These are phyloP conservation scores for Protea cynaroides DNA, from an alignment of 164 flowering plant species.

Conservation along the genomic window DNA sequence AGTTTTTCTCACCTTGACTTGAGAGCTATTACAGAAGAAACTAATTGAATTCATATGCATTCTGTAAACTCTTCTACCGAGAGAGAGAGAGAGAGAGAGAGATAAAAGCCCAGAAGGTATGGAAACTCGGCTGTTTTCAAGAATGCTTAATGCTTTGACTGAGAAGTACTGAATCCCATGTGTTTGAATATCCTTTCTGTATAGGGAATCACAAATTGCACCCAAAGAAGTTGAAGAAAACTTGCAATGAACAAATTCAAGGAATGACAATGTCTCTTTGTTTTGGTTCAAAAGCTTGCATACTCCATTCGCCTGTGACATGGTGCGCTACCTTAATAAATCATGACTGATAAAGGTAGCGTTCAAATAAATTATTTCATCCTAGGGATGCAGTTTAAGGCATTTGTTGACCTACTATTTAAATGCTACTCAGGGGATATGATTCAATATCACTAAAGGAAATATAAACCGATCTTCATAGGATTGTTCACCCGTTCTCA, in stretches of 20 bases:
- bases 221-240: conserved; percentile 36
- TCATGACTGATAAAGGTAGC: conserved; percentile 3
- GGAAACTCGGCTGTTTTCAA: conserved; percentile 24
- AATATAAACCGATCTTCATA: no score
- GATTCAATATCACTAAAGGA: background rate
- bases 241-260: conserved; percentile 71
- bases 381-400: background rate
- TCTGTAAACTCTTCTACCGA: no score
- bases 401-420: no score
- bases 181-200: conserved; percentile 18
- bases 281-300: conserved; percentile 67
- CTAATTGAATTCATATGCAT: no score
- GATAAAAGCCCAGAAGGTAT: conserved; percentile 43
- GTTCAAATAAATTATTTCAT: background rate
- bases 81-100: no score
- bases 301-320: conserved; percentile 58
- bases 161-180: conserved; percentile 51
- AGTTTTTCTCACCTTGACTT: no score
- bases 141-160: conserved; percentile 46
- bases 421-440: no score
- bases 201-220: conserved; percentile 51
- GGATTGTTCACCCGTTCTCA: background rate
- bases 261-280: conserved; percentile 42
- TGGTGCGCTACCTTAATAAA: conserved; percentile 1
- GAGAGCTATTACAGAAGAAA: no score